Percentiles rank a stretch among this genome's conserved stretches.
Conservation (phyloP, 1,284 basidiomycete species). For the Blastosporella zonata region DNA sequence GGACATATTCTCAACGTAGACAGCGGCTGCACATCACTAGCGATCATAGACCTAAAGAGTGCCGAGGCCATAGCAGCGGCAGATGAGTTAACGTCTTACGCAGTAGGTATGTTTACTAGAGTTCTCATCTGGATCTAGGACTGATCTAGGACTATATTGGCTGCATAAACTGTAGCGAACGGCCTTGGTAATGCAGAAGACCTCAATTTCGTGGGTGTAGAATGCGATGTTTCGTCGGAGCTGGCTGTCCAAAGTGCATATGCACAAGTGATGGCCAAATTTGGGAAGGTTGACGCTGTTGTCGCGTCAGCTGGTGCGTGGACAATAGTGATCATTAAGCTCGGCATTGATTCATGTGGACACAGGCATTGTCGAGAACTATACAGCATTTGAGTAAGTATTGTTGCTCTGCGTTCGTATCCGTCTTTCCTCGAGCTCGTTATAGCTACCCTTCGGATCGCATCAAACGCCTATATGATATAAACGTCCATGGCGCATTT, state of each 20-base stretch:
- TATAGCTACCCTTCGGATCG: constrained; percentile 79
- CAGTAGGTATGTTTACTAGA: constrained; percentile 38
- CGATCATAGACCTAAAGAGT: constrained; percentile 82
- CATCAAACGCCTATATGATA: constrained; percentile 81
- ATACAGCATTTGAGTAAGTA: constrained; percentile 78
- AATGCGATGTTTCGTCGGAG: constrained; percentile 89
- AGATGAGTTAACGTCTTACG: constrained; percentile 61
- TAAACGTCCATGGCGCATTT: constrained; percentile 93
- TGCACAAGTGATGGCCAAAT: constrained; percentile 61
- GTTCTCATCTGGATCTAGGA: background rate
- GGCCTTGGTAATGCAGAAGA: constrained; percentile 58
- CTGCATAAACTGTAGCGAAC: constrained; percentile 42
- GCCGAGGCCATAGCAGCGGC: constrained; percentile 73
- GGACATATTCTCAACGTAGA: background rate
- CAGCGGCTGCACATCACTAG: constrained; percentile 81
- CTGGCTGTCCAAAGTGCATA: constrained; percentile 74
- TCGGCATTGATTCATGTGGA: background rate
- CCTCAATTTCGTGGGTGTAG: constrained; percentile 74
- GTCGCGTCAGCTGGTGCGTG: constrained; percentile 84
- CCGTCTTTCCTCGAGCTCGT: constrained; percentile 10
- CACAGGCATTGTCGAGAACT: constrained; percentile 88
- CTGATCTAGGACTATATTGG: background rate
- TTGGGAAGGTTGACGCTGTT: constrained; percentile 82
- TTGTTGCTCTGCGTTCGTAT: background rate
- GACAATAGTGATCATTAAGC: background rate